Conservation (phyloP, 2,329 filamentous ascomycete species). For the Calonectria leucothoes region DNA sequence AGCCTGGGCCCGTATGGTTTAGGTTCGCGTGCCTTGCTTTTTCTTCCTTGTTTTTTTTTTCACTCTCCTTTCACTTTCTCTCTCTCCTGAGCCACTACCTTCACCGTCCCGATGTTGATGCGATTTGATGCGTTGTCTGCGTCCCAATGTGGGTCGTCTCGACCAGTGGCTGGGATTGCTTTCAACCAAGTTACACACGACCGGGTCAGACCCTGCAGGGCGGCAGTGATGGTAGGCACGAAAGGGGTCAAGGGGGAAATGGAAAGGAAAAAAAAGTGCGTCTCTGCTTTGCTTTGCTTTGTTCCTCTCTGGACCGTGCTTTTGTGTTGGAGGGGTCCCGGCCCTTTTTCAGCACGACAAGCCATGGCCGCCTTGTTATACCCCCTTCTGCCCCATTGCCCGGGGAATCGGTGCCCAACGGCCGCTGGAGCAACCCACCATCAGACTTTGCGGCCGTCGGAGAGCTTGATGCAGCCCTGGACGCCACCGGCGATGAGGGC, state of each 20-base stretch:
- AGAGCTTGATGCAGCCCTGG: conserved; percentile 8
- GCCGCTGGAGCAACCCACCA: conserved; percentile 6
- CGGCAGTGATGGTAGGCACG: background rate
- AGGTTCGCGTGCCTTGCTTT: conserved; percentile 12
- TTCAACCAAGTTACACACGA: background rate
- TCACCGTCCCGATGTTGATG: conserved; percentile 22
- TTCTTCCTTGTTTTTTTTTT: conserved; percentile 11
- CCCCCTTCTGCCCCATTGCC: background rate
- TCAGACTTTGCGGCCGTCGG: conserved; percentile 15
- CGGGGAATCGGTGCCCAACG: conserved; percentile 22
- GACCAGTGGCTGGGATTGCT: conserved; percentile 7
- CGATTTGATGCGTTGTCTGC: conserved; percentile 39
- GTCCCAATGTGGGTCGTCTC: conserved; percentile 34
- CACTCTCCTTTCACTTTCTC: too few species aligned
- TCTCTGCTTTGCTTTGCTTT: background rate
- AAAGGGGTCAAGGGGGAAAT: background rate
- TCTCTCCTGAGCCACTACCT: background rate
- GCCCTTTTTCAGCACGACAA: background rate
- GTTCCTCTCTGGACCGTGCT: background rate
- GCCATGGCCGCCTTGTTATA: conserved; percentile 8
- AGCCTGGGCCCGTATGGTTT: conserved; percentile 9
- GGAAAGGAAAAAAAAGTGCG: background rate
- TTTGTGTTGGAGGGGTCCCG: background rate
- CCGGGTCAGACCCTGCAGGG: conserved; percentile 20
- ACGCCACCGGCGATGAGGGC: conserved; percentile 16